Evolutionary conservation across 208 protist species (phyloP), one percentile per base, ranked within the genome.

Genomic region (Wallacemonas sp.): DNA sequence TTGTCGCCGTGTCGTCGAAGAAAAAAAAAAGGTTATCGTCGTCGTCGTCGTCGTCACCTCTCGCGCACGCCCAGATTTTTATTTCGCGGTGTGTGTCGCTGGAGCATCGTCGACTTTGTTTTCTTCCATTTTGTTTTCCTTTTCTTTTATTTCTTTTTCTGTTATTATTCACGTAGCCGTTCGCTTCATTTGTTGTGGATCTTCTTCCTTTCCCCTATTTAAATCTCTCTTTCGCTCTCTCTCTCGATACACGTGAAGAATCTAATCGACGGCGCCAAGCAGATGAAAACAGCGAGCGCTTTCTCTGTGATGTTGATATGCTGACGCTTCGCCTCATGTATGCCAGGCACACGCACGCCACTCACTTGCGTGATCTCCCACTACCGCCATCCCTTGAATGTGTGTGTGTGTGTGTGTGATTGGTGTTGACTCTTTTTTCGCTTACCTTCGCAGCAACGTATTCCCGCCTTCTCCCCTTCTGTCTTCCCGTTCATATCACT

Each of bases 271-370:
- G n/a, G n/a, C n/a, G 27, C 34, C 34, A 44, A n/a, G n/a, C n/a
- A n/a, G n/a, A n/a, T n/a, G n/a, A 69, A 8, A 67, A 27, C 8
- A 68, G 66, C 44, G 69, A 80, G 32, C 57, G 73, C 17, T 44
- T 78, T 24, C 74, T 68, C 19, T 48, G 57, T 3, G 65, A 77
- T n/a, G n/a, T n/a, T n/a, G n/a, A n/a, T n/a, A n/a, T n/a, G n/a
- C n/a, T n/a, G n/a, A n/a, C n/a, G n/a, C n/a, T n/a, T n/a, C n/a
- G n/a, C n/a, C n/a, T n/a, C n/a, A n/a, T n/a, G n/a, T n/a, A n/a
- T n/a, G n/a, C n/a, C n/a, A n/a, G n/a, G n/a, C n/a, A n/a, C n/a
- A n/a, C n/a, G n/a, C n/a, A 2, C 21, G 53, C n/a, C n/a, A n/a
- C 24, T 55, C n/a, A 45, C 44, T 72, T 22, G 29, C 37, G 10